A percentile compares a stretch with the other conserved stretches of the same genome.
Evolutionary conservation across 1,284 basidiomycete genomes (phyloP).

Genomic region (Trichosporon coremiiforme): DNA sequence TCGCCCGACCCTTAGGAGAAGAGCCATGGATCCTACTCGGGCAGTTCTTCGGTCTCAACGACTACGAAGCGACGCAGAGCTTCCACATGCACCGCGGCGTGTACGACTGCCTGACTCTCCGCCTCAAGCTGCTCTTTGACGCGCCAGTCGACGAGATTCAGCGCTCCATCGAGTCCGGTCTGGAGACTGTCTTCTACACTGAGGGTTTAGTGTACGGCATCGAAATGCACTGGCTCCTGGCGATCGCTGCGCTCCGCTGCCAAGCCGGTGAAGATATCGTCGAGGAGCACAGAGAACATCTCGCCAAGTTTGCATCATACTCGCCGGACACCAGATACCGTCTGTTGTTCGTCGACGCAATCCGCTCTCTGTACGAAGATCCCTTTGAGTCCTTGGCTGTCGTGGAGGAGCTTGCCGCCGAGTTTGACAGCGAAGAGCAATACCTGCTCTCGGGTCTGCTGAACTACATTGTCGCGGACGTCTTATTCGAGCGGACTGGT

Average conservation of each 20-base stretch:
- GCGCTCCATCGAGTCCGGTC: slow-evolving; percentile 17
- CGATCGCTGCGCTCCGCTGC: slow-evolving; percentile 28
- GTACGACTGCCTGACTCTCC: slow-evolving; percentile 30
- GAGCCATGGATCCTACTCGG: slow-evolving; percentile 37
- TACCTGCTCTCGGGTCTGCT: slow-evolving; percentile 34
- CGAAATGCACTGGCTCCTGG: slow-evolving; percentile 38
- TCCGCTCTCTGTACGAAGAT: slow-evolving; percentile 16
- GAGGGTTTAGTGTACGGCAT: slow-evolving; percentile 28
- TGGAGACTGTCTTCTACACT: slow-evolving; percentile 9
- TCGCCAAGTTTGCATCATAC: slow-evolving; percentile 21
- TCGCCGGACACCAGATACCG: slow-evolving; percentile 27
- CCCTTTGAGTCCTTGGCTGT: slow-evolving; percentile 22
- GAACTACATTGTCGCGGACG: slow-evolving; percentile 31
- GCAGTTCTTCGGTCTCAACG: slow-evolving; percentile 28
- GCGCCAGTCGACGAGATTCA: slow-evolving; percentile 32
- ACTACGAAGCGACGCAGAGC: slow-evolving; percentile 25
- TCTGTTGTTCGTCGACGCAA: slow-evolving; percentile 21
- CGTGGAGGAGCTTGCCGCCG: slow-evolving; percentile 32
- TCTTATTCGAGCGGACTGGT: slow-evolving; percentile 27
- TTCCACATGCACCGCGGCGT: slow-evolving; percentile 34
- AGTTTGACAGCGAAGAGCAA: slow-evolving; percentile 26
- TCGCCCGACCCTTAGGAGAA: slow-evolving; percentile 16
- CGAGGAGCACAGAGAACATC: not conserved
- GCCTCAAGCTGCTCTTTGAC: slow-evolving; percentile 40
- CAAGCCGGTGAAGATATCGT: slow-evolving; percentile 20